Conservation (phyloP, 1,284 basidiomycete genomes). For the Chondrostereum purpureum region DNA sequence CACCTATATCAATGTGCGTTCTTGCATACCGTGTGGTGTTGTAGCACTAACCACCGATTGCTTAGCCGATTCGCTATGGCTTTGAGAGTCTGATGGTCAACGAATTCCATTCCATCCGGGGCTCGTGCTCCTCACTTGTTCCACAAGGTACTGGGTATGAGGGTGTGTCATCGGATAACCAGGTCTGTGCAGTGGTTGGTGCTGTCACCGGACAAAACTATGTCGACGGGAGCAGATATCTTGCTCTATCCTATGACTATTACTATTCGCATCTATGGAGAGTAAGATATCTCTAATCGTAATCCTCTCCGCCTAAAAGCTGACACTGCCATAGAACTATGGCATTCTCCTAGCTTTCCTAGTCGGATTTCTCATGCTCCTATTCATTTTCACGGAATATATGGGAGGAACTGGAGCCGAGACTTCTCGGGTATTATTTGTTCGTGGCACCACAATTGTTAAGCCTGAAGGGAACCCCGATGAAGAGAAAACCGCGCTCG, state of each 20-base stretch:
- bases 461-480: conserved; percentile 17
- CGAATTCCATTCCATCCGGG: conserved; percentile 44
- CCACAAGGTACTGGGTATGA: conserved; percentile 38
- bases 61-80: neutral
- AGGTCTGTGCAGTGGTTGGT: conserved; percentile 58
- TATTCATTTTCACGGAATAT: conserved; percentile 48
- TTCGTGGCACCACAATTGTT: conserved; percentile 25
- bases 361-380: conserved; percentile 36
- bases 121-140: conserved; percentile 29
- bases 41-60: conserved; percentile 15
- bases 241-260: conserved; percentile 60
- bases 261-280: conserved; percentile 59
- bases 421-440: conserved; percentile 32
- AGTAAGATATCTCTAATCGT: conserved; percentile 30
- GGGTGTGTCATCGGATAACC: conserved; percentile 42
- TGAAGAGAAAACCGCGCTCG: conserved; percentile 19
- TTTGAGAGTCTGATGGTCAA: conserved; percentile 35
- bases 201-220: conserved; percentile 37
- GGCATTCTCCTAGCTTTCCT: conserved; percentile 52
- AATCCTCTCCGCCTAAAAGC: neutral
- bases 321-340: conserved; percentile 27
- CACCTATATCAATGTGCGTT: conserved; percentile 36
- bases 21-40: neutral
- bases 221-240: conserved; percentile 51
- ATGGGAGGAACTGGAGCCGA: conserved; percentile 29